Evolutionary conservation across 2,329 filamentous ascomycete species (phyloP).

Genomic region (Colletotrichum higginsianum): DNA sequence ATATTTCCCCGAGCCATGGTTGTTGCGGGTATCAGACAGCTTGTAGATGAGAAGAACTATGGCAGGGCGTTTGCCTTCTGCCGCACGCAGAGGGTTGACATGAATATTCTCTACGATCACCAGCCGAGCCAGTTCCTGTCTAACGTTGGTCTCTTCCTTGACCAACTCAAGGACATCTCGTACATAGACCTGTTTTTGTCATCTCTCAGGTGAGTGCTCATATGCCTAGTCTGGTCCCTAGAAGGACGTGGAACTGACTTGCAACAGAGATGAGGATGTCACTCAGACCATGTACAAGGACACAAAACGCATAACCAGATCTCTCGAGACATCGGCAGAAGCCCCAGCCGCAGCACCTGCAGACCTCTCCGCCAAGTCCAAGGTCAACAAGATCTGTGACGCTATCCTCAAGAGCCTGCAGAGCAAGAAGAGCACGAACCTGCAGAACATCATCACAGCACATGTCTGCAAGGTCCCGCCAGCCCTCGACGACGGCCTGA

Average conservation of each 20-base stretch:
- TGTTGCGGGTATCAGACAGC: constrained; percentile 86
- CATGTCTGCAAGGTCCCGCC: constrained; percentile 95
- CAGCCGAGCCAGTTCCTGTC: constrained; percentile 87
- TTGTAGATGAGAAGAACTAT: constrained; percentile 87
- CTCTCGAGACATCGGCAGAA: constrained; percentile 35
- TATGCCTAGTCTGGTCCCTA: background rate
- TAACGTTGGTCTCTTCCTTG: constrained; percentile 82
- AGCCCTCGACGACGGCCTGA: constrained; percentile 87
- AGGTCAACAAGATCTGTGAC: constrained; percentile 92
- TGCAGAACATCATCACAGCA: constrained; percentile 95
- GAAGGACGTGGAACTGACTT: constrained; percentile 45
- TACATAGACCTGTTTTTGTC: constrained; percentile 94
- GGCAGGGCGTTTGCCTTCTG: constrained; percentile 88
- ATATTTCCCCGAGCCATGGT: constrained; percentile 95
- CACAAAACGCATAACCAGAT: constrained; percentile 67
- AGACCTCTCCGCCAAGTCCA: constrained; percentile 58
- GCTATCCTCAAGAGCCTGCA: constrained; percentile 81
- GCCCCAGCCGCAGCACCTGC: constrained; percentile 32
- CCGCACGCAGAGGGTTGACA: constrained; percentile 93
- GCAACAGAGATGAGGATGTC: constrained; percentile 85
- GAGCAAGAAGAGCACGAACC: constrained; percentile 72
- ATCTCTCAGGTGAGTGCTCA: constrained; percentile 75
- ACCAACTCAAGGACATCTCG: constrained; percentile 85
- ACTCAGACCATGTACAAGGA: constrained; percentile 94
- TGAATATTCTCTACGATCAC: constrained; percentile 98